phyloP scores from a whole-genome alignment of 148 eudicot species.

The Spergularia bocconei region DNA sequence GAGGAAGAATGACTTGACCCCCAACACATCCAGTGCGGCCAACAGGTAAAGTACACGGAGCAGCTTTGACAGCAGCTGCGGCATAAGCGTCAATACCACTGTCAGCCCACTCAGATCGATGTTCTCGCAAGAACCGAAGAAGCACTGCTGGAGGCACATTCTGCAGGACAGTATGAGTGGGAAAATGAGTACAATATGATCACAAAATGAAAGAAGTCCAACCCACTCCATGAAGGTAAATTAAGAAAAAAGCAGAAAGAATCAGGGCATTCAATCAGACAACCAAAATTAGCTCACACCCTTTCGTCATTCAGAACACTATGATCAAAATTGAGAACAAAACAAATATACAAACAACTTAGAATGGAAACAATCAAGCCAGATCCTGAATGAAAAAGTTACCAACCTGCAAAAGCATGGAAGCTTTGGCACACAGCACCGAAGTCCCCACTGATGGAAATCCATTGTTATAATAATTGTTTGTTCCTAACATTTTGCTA shows the following conservation, averaged over 20 bases:
- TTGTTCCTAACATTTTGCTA: conserved; percentile 58
- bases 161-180: conserved; percentile 31
- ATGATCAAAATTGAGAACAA: neutral
- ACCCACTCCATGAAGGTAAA: neutral
- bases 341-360: neutral
- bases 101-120: conserved; percentile 96
- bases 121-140: conserved; percentile 71
- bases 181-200: neutral
- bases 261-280: neutral
- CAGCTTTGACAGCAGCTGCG: conserved; percentile 77
- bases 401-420: conserved; percentile 88
- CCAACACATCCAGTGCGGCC: conserved; percentile 66
- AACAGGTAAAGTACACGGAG: conserved; percentile 68
- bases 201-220: neutral
- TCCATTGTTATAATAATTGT: conserved; percentile 46
- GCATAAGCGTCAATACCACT: conserved; percentile 83
- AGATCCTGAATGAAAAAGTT: neutral
- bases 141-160: conserved; percentile 81
- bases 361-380: too few species aligned
- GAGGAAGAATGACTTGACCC: conserved; percentile 86
- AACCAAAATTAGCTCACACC: neutral
- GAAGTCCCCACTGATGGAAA: conserved; percentile 57
- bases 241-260: neutral
- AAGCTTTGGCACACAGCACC: conserved; percentile 83
- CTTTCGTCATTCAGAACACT: neutral